Percentiles rank a stretch among this genome's conserved stretches.
phyloP scores from a whole-genome alignment of 805 yeast species.

The Ogataea philodendri region DNA sequence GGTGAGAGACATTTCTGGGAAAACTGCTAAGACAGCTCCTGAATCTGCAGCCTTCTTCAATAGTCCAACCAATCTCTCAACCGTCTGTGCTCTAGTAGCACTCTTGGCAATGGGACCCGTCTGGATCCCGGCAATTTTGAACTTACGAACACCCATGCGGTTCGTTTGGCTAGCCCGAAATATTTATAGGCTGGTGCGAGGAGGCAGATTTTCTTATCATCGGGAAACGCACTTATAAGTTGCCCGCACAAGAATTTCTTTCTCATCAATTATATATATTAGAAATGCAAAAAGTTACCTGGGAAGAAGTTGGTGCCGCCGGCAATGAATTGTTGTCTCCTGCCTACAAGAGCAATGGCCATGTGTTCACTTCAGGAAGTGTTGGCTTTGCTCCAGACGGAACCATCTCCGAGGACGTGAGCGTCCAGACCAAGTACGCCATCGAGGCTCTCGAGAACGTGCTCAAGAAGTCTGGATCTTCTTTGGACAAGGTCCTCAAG shows the following conservation, averaged over 20 bases:
- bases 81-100: slow-evolving; percentile 32
- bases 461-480: slow-evolving; percentile 45
- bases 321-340: slow-evolving; percentile 40
- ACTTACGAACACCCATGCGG: slow-evolving; percentile 5
- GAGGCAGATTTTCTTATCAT: slow-evolving; percentile 3
- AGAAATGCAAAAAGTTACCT: slow-evolving; percentile 33
- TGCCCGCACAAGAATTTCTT: too few relatives aligned
- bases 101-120: slow-evolving; percentile 35
- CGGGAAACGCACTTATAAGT: too few relatives aligned
- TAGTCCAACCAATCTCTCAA: slow-evolving; percentile 29
- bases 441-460: slow-evolving; percentile 42
- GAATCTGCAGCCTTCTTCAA: slow-evolving; percentile 32
- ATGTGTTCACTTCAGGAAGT: slow-evolving; percentile 49
- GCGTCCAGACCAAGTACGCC: slow-evolving; percentile 46
- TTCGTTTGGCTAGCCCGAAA: too few relatives aligned
- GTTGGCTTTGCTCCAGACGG: slow-evolving; percentile 39
- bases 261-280: too few relatives aligned
- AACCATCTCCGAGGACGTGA: slow-evolving; percentile 37
- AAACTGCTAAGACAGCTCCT: slow-evolving; percentile 36
- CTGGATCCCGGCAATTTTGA: slow-evolving; percentile 36
- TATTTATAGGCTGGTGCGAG: too few relatives aligned
- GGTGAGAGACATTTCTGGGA: slow-evolving; percentile 39
- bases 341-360: slow-evolving; percentile 40
- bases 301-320: slow-evolving; percentile 34
- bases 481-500: slow-evolving; percentile 46